Evolutionary conservation across 1,139 yeast species (phyloP).

Genomic region (Hansenula anomala): DNA sequence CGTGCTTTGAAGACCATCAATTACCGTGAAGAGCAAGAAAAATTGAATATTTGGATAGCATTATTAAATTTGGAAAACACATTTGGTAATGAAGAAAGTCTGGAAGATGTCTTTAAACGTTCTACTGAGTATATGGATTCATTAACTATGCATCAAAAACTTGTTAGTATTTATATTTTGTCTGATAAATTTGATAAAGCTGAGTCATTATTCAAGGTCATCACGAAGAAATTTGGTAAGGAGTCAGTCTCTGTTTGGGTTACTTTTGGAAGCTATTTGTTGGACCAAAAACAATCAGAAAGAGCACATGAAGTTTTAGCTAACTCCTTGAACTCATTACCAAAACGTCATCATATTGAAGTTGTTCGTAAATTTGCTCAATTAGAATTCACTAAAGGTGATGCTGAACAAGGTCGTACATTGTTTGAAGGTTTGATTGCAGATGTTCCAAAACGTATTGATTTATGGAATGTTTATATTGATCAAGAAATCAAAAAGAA

Average conservation of each 20-base stretch:
- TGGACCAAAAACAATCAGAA: slow-evolving; percentile 51
- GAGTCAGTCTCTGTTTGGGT: slow-evolving; percentile 71
- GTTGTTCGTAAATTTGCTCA: slow-evolving; percentile 86
- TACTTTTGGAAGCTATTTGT: slow-evolving; percentile 67
- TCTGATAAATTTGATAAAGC: slow-evolving; percentile 72
- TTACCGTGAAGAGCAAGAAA: slow-evolving; percentile 90
- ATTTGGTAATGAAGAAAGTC: slow-evolving; percentile 80
- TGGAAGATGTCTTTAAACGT: slow-evolving; percentile 75
- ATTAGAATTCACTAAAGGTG: slow-evolving; percentile 82
- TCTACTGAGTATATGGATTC: slow-evolving; percentile 93
- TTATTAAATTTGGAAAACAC: slow-evolving; percentile 88
- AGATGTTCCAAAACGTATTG: slow-evolving; percentile 88
- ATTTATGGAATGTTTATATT: slow-evolving; percentile 90
- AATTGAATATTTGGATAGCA: slow-evolving; percentile 94
- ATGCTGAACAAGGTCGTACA: slow-evolving; percentile 90
- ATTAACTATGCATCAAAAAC: slow-evolving; percentile 69
- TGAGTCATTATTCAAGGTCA: slow-evolving; percentile 56
- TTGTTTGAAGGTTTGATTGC: slow-evolving; percentile 87
- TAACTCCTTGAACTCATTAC: slow-evolving; percentile 65
- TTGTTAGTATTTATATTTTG: slow-evolving; percentile 68
- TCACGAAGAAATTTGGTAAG: slow-evolving; percentile 78
- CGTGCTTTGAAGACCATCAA: slow-evolving; percentile 88
- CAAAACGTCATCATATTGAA: slow-evolving; percentile 74
- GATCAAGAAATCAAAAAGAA: slow-evolving; percentile 81
- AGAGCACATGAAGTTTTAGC: slow-evolving; percentile 69